These are phyloP conservation scores for Anisodus acutangulus DNA, from an alignment of 257 asterid species.

Conservation along the genomic window DNA sequence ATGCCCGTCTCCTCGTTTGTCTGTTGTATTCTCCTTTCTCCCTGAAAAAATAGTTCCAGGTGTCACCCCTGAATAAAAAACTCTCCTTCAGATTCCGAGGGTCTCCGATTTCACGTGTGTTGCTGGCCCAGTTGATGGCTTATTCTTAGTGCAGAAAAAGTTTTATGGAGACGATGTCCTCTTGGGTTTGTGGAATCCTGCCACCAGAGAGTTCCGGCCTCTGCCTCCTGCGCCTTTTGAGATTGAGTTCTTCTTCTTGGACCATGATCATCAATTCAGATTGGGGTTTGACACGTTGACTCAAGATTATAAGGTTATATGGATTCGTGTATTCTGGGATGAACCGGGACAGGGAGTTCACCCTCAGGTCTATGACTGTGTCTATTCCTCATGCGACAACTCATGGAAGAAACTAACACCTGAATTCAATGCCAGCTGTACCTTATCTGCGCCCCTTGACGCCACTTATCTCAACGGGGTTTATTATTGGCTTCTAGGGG, in stretches of 20 bases:
- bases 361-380: not conserved
- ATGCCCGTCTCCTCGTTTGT: slow-evolving; percentile 43
- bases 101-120: slow-evolving; percentile 33
- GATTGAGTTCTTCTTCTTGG: not conserved
- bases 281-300: slow-evolving; percentile 10
- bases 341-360: not conserved
- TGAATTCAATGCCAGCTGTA: not conserved
- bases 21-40: slow-evolving; percentile 32
- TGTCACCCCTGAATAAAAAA: slow-evolving; percentile 11
- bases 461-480: not conserved
- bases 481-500: slow-evolving; percentile 12
- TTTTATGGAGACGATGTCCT: slow-evolving; percentile 20
- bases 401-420: slow-evolving; percentile 1
- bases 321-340: slow-evolving; percentile 3
- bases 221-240: slow-evolving; percentile 36
- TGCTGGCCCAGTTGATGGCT: slow-evolving; percentile 50
- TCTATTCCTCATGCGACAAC: slow-evolving; percentile 11
- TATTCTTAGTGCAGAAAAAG: slow-evolving; percentile 32
- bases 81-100: slow-evolving; percentile 28
- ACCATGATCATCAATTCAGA: not conserved
- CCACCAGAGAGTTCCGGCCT: slow-evolving; percentile 48
- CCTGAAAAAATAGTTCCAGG: slow-evolving; percentile 11
- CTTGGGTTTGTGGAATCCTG: slow-evolving; percentile 50
- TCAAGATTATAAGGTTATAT: slow-evolving; percentile 22
- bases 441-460: not conserved